These are phyloP conservation scores for Candida corydali DNA, from an alignment of 805 yeast genomes.

Conservation along the genomic window DNA sequence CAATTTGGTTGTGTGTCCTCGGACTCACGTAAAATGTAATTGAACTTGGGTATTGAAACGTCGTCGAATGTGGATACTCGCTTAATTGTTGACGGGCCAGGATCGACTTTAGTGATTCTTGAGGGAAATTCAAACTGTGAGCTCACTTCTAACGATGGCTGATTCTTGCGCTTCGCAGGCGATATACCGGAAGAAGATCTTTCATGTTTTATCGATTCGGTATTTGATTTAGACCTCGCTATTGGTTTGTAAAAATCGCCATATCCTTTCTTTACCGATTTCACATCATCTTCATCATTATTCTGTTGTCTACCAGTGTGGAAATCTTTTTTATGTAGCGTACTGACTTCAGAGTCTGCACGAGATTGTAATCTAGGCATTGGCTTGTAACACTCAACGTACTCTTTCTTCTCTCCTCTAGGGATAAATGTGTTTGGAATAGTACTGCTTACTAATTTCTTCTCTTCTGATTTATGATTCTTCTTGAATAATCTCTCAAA, in stretches of 20 bases:
- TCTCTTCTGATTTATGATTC: neutral
- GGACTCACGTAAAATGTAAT: neutral
- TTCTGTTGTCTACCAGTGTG: neutral
- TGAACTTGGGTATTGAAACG: conserved; percentile 1
- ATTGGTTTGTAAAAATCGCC: neutral
- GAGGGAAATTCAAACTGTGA: neutral
- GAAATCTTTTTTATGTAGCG: neutral
- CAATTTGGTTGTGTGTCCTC: conserved; percentile 2
- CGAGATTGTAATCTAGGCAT: conserved; percentile 17
- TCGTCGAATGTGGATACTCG: conserved; percentile 1
- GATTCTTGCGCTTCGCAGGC: too few species aligned
- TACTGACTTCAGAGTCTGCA: neutral
- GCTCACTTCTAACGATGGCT: neutral
- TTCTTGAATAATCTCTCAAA: conserved; percentile 2
- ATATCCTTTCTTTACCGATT: neutral
- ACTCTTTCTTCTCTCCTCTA: conserved; percentile 19
- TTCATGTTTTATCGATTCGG: neutral
- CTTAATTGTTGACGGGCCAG: neutral
- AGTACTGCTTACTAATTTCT: neutral
- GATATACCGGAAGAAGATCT: too few species aligned
- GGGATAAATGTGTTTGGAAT: conserved; percentile 16
- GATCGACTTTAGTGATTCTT: neutral
- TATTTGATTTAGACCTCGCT: neutral
- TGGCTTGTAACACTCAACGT: conserved; percentile 19
- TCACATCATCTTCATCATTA: neutral